A percentile compares a stretch with the other conserved stretches of the same genome.
phyloP scores from a whole-genome alignment of 1,284 basidiomycete genomes.

The Apiotrichum akiyoshidainum region DNA sequence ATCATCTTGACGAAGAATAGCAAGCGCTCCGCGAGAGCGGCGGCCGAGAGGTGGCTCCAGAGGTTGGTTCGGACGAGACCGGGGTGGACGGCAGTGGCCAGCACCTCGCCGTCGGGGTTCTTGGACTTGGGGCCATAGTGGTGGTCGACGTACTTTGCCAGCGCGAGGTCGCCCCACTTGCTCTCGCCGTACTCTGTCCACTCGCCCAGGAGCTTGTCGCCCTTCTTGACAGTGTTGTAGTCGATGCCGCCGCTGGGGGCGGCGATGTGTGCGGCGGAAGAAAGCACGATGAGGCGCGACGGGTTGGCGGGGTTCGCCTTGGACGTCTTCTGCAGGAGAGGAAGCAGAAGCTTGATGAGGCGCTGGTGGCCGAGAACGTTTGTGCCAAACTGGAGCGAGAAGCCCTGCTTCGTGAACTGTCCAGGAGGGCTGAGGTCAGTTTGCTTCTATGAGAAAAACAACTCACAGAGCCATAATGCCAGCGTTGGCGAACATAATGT shows the following conservation, averaged over 20 bases:
- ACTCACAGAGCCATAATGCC: conserved; percentile 57
- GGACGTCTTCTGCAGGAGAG: conserved; percentile 53
- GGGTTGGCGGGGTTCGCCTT: conserved; percentile 24
- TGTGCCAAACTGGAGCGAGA: conserved; percentile 61
- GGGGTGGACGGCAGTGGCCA: conserved; percentile 37
- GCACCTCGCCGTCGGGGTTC: conserved; percentile 22
- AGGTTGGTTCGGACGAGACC: conserved; percentile 38
- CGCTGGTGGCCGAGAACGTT: conserved; percentile 58
- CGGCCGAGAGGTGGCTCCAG: conserved; percentile 33
- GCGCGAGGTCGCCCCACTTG: conserved; percentile 54
- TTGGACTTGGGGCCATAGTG: conserved; percentile 17
- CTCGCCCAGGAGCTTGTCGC: conserved; percentile 27
- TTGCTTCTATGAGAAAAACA: conserved; percentile 37
- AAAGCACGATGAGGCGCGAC: conserved; percentile 56
- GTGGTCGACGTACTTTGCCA: conserved; percentile 32
- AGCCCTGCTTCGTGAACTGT: conserved; percentile 57
- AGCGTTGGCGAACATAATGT: conserved; percentile 55
- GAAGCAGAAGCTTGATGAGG: conserved; percentile 57
- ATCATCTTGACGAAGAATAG: conserved; percentile 38
- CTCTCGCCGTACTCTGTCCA: conserved; percentile 55
- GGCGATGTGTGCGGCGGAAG: conserved; percentile 50
- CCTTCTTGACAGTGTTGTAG: conserved; percentile 42
- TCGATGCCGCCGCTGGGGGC: conserved; percentile 39
- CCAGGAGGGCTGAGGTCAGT: conserved; percentile 47
- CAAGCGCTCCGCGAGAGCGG: conserved; percentile 25